Percentiles rank a stretch among this genome's conserved stretches.
These are phyloP conservation scores for Fusarium fujikuroi DNA, from an alignment of 2,329 filamentous ascomycete species.

Conservation along the genomic window DNA sequence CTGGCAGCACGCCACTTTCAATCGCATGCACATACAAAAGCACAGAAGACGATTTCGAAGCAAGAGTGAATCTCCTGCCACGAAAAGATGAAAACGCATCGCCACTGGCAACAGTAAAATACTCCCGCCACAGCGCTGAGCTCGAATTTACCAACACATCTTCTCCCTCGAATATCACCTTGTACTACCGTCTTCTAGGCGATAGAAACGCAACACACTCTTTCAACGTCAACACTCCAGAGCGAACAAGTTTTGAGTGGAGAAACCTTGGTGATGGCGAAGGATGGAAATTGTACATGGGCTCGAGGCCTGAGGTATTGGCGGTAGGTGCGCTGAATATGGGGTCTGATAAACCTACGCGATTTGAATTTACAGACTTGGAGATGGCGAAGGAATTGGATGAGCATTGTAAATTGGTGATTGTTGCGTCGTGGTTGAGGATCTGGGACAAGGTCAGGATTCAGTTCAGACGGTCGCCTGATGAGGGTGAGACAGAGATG, in stretches of 20 bases:
- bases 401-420: neutral
- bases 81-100: neutral
- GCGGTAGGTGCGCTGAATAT: conserved; percentile 1
- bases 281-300: conserved; percentile 1
- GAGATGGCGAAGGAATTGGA: neutral
- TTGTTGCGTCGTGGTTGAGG: neutral
- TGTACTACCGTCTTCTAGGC: neutral
- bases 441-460: conserved; percentile 11
- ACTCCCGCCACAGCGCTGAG: neutral
- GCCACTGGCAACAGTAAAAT: neutral
- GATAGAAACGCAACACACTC: neutral
- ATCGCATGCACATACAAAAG: neutral
- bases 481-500: neutral
- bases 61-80: neutral
- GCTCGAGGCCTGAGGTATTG: neutral
- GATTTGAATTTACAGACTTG: neutral
- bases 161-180: neutral
- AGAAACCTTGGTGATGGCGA: neutral
- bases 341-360: neutral
- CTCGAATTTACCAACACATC: neutral
- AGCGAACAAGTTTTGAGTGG: neutral
- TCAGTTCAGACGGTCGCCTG: neutral
- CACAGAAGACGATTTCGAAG: neutral
- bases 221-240: neutral
- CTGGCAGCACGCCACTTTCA: neutral